Base-by-base conservation (phyloP, 345 rosid species). In the Aethionema arabicum region DNA sequence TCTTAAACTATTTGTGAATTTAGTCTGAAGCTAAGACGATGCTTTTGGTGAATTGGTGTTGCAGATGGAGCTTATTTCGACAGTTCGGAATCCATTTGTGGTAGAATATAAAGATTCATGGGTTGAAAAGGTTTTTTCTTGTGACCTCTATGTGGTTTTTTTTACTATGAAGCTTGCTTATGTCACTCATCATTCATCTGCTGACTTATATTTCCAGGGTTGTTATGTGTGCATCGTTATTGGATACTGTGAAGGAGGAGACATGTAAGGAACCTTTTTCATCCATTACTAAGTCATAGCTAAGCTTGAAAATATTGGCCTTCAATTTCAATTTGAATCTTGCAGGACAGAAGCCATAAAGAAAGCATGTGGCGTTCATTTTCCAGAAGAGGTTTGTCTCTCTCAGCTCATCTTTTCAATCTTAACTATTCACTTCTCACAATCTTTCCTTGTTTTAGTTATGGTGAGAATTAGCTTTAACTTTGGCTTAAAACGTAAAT, bases 51-150 rank as follows among this genome's bases (percentile, higher is more conserved):
- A 14, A 10, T 49, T 51, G n/a, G 40, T 38, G 56, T 66, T 76
- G 68, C 81, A 93, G 97, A 90, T 80, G 95, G 96, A 90, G 69
- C 96, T 93, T 56, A 87, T 90, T 72, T 93, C 99, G 47, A 84
- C 77, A 68, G 88, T 87, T 31, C 69, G 76, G 11, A 87, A 86
- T 76, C 96, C 95, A 43, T 93, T 90, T 74, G 83, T 93, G 42
- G 97, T 93, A 32, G 95, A 93, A 70, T 93, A 90, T 83, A 93
- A 90, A 73, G 99, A 93, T 69, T 93, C 97, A 43, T 93, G 99
- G 97, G 97, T 93, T 27, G 99, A 93, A 75, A 93, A 81, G 92
- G 99, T 86, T 58, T 66, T 33, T 38, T 41, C 30, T 30, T 11
- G 5, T 13, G 31, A n/a, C 15, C 31, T 47, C 31, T 12, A 15